These are phyloP conservation scores for Lichtheimia ornata DNA, from an alignment of 371 early-diverging fungal species.

Conservation along the genomic window DNA sequence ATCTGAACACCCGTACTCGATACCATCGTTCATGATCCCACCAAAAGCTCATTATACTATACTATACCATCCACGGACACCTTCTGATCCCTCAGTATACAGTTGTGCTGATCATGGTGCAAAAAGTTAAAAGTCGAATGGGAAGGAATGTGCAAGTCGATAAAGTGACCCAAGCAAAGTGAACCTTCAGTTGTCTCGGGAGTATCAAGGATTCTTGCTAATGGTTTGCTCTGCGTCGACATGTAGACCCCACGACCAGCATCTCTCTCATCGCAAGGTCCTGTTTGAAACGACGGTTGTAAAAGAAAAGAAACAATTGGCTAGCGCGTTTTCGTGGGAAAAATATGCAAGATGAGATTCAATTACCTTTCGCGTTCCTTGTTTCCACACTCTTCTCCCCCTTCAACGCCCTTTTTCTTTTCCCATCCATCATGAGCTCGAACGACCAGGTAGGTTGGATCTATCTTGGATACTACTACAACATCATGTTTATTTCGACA, in stretches of 20 bases:
- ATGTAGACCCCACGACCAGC: not conserved
- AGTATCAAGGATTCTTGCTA: no score
- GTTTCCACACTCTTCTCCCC: no score
- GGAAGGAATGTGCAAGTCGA: no score
- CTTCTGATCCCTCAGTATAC: no score
- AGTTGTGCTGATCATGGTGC: no score
- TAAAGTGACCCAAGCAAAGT: no score
- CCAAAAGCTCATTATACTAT: no score
- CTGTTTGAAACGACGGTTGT: conserved; percentile 1
- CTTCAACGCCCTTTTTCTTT: not conserved
- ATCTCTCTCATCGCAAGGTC: not conserved
- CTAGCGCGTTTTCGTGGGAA: not conserved
- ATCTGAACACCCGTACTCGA: no score
- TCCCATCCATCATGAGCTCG: not conserved
- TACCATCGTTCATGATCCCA: no score
- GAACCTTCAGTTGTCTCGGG: no score
- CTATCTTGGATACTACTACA: not conserved
- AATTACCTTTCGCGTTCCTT: not conserved
- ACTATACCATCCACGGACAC: no score
- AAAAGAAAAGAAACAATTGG: not conserved
- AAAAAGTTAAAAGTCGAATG: no score
- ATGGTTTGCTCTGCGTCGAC: not conserved
- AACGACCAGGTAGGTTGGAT: not conserved
- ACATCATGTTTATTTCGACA: not conserved
- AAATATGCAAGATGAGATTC: not conserved